Conservation (phyloP, 2,329 filamentous ascomycete genomes). For the Bertia moriformis region DNA sequence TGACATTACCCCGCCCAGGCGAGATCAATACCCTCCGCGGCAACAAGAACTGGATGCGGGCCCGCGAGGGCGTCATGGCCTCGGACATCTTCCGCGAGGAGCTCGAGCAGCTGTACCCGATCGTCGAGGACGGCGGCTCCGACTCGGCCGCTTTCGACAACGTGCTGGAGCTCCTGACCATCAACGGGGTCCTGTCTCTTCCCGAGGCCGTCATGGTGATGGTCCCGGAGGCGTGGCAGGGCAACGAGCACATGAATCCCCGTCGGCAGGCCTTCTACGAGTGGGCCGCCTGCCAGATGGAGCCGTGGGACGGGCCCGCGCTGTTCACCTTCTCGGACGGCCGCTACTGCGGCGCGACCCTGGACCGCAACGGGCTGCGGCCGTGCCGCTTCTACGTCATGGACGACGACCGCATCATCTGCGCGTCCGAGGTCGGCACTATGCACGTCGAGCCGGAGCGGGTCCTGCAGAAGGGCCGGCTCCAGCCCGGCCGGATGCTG, state of each 20-base stretch:
- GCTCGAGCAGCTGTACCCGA: conserved; percentile 77
- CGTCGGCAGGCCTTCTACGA: conserved; percentile 96
- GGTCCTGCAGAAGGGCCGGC: conserved; percentile 79
- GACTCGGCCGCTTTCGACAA: conserved; percentile 97
- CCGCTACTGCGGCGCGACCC: conserved; percentile 88
- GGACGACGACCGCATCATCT: conserved; percentile 92
- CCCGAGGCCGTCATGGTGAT: conserved; percentile 97
- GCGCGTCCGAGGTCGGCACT: conserved; percentile 88
- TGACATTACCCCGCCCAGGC: too few species aligned
- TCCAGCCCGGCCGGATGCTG: conserved; percentile 91
- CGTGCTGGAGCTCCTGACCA: conserved; percentile 80
- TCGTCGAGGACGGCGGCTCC: conserved; percentile 90
- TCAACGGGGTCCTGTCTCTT: conserved; percentile 88
- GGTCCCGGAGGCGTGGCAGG: conserved; percentile 97
- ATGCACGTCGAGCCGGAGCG: conserved; percentile 81
- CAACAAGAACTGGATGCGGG: conserved; percentile 99
- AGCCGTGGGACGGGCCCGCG: conserved; percentile 93
- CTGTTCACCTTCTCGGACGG: conserved; percentile 95
- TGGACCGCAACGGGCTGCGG: conserved; percentile 86
- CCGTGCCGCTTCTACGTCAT: conserved; percentile 95
- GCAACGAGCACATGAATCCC: conserved; percentile 79
- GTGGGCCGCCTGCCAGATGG: conserved; percentile 97
- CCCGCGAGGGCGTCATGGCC: conserved; percentile 84
- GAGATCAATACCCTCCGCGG: conserved; percentile 95
- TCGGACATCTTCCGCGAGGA: conserved; percentile 87